Evolutionary conservation across 768 basidiomycete species (phyloP).

Genomic region (Phlebiopsis flavidoalba): DNA sequence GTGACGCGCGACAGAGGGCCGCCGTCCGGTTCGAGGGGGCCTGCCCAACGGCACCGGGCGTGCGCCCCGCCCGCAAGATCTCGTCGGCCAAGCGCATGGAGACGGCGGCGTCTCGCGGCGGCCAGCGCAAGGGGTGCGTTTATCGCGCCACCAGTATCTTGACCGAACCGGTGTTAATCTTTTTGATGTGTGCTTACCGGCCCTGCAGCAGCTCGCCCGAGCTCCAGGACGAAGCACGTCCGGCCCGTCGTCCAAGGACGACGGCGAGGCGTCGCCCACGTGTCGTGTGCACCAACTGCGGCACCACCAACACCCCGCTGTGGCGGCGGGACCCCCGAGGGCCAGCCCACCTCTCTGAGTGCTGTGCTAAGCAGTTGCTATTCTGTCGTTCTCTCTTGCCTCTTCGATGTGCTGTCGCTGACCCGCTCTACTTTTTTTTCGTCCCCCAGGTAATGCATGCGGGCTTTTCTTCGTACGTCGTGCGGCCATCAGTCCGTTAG

Average conservation of each 20-base stretch:
- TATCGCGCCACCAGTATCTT: background rate
- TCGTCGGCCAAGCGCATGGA: conserved; percentile 55
- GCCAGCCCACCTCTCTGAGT: conserved; percentile 83
- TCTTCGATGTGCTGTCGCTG: conserved; percentile 12
- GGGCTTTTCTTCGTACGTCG: conserved; percentile 84
- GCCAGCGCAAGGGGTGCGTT: conserved; percentile 44
- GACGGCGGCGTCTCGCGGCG: conserved; percentile 40
- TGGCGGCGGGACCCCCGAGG: conserved; percentile 93
- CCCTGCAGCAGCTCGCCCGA: conserved; percentile 61
- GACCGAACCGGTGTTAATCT: too few relatives aligned
- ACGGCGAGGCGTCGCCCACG: conserved; percentile 72
- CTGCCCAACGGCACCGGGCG: conserved; percentile 18
- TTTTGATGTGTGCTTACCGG: background rate
- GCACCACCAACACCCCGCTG: conserved; percentile 90
- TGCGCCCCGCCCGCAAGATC: conserved; percentile 47
- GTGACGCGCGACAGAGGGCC: too few relatives aligned
- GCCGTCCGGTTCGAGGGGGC: conserved; percentile 60
- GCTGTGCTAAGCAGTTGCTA: too few relatives aligned
- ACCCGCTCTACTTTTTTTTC: conserved; percentile 7
- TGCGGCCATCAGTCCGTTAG: background rate
- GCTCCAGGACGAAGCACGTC: conserved; percentile 29
- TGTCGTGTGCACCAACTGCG: conserved; percentile 90
- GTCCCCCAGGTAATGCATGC: conserved; percentile 58
- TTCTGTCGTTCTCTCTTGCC: background rate
- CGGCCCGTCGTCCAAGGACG: conserved; percentile 42